Evolutionary conservation across 1,284 basidiomycete genomes (phyloP), one percentile per base, ranked within the genome.

Genomic region (Papiliotrema fonsecae): DNA sequence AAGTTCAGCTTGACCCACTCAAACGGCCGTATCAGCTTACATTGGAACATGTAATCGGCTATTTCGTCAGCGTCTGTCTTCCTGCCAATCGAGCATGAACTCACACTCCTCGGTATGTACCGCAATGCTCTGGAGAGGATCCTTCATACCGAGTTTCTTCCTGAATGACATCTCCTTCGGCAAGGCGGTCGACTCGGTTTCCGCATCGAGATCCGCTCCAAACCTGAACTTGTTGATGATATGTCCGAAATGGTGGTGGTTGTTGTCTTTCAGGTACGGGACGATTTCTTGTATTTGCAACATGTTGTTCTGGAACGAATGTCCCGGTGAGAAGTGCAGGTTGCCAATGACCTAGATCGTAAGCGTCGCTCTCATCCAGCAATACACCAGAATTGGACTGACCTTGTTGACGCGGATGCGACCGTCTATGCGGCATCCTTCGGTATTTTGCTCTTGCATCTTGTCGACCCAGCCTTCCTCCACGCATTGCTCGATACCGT

Each of bases 331-430:
- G 63, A 92, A 81, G 65, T 90, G 85, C 63, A 93, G 84, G 73
- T 89, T 92, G 42, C 90, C 90, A 55, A 91, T 82, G 47, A 74
- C 72, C 67, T 70, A 31, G 4, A 14, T 5, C 19, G 16, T 47
- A 21, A 41, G 24, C 16, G 21, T 9, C n/a, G 16, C 9, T 19
- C 22, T 32, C 4, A 39, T n/a, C n/a, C n/a, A n/a, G n/a, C n/a
- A n/a, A n/a, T n/a, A n/a, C n/a, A n/a, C n/a, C 41, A 22, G 26
- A 16, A 14, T 13, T 19, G 16, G 49, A 41, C 56, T 60, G 58
- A 97, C 94, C 77, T 97, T 97, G 82, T 98, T 98, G 52, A 98
- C 89, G 52, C 87, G 86, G 45, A 98, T 81, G 49, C 85, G 83
- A 49, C 96, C 96, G 36, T 85, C 81, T 55, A 98, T 79, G 69